phyloP scores from a whole-genome alignment of 2,329 filamentous ascomycete genomes.

The Calonectria pseudoturangicola region DNA sequence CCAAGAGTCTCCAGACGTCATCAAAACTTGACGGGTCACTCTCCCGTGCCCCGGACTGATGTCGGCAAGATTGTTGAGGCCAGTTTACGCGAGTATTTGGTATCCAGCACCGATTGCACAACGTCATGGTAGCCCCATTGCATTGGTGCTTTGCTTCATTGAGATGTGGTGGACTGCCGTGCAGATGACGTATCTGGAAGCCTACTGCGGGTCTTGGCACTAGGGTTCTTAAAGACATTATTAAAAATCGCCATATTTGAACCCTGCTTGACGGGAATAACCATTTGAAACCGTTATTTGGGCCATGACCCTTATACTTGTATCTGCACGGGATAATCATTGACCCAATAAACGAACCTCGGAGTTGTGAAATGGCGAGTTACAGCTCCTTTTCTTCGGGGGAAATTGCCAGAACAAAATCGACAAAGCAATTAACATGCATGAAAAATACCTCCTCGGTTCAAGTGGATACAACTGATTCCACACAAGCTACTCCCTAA shows the following conservation, averaged over 20 bases:
- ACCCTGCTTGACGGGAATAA: too few species aligned
- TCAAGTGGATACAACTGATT: not conserved
- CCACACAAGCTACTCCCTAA: not conserved
- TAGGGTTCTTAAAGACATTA: slow-evolving; percentile 1
- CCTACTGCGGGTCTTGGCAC: not conserved
- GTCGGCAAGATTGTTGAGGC: slow-evolving; percentile 21
- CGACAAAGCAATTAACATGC: not conserved
- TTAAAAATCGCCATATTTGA: slow-evolving; percentile 14
- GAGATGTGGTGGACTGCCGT: not conserved
- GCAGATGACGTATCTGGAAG: slow-evolving; percentile 2
- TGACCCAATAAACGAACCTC: not conserved
- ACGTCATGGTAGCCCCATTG: slow-evolving; percentile 25
- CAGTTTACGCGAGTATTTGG: slow-evolving; percentile 3
- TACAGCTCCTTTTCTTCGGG: not conserved
- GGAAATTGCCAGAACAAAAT: not conserved
- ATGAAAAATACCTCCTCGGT: slow-evolving; percentile 10
- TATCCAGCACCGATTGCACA: slow-evolving; percentile 2
- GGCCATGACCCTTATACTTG: not conserved
- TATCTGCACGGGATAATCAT: not conserved
- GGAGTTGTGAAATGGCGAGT: not conserved
- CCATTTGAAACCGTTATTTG: not conserved
- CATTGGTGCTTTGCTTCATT: not conserved
- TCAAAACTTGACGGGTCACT: slow-evolving; percentile 8
- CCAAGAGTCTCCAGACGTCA: not conserved
- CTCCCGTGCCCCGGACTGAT: slow-evolving; percentile 13